Evolutionary conservation across 2,329 filamentous ascomycete species (phyloP).

Genomic region (Penicillium sp.): DNA sequence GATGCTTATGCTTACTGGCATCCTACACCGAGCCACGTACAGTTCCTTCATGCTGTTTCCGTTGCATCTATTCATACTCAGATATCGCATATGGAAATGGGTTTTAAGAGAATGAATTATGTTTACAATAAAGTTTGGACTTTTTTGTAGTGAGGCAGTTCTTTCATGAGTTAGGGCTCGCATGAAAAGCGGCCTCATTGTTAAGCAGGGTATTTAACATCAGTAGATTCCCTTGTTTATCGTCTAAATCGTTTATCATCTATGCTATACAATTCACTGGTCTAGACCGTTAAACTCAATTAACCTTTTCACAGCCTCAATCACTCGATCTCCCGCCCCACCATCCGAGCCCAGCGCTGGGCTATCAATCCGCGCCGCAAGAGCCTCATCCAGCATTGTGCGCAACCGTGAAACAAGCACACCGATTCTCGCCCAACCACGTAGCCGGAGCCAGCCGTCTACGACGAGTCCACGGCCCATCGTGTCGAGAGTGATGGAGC

Average conservation of each 20-base stretch:
- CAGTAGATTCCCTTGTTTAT: not conserved
- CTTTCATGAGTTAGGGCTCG: not conserved
- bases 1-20: conserved; percentile 1
- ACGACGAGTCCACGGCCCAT: conserved; percentile 82
- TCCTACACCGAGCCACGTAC: conserved; percentile 16
- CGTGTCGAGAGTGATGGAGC: conserved; percentile 81
- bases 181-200: not conserved
- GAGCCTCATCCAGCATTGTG: conserved; percentile 80
- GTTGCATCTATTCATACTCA: conserved; percentile 22
- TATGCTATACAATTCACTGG: conserved; percentile 29
- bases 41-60: conserved; percentile 4
- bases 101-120: conserved; percentile 5
- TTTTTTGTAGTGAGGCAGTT: not conserved
- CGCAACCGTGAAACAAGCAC: conserved; percentile 81
- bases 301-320: conserved; percentile 73
- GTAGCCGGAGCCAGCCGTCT: conserved; percentile 82
- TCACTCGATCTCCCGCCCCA: conserved; percentile 52
- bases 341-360: conserved; percentile 58
- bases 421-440: conserved; percentile 93
- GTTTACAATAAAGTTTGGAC: not conserved
- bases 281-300: conserved; percentile 90
- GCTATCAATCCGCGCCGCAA: conserved; percentile 78
- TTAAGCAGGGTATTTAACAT: not conserved
- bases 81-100: conserved; percentile 17
- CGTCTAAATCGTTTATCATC: not conserved